phyloP scores from a whole-genome alignment of 192 early-diverging fungal species.

The Mortierella alpina region DNA sequence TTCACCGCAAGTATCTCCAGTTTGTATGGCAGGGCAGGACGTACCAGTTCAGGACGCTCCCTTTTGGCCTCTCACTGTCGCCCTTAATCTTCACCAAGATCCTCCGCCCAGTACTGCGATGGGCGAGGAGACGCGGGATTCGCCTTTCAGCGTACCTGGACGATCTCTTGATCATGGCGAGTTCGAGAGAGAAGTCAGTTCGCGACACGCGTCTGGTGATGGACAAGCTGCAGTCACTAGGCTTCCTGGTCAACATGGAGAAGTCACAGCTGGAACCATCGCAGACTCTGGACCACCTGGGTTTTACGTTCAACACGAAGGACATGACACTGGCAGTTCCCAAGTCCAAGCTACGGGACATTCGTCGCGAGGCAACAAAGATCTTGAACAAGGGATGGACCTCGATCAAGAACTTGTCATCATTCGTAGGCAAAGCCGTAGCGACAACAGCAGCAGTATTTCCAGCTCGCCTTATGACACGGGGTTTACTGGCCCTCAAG shows the following conservation, averaged over 20 bases:
- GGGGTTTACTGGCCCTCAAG: no score
- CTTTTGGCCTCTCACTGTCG: slow-evolving; percentile 27
- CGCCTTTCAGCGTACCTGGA: slow-evolving; percentile 34
- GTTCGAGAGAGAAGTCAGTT: slow-evolving; percentile 1
- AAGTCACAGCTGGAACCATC: background rate
- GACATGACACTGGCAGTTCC: background rate
- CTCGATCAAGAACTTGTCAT: no score
- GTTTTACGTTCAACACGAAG: background rate
- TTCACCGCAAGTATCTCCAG: slow-evolving; percentile 35
- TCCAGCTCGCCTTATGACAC: no score
- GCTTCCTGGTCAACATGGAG: slow-evolving; percentile 2
- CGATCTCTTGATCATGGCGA: slow-evolving; percentile 21
- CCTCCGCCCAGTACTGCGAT: slow-evolving; percentile 20
- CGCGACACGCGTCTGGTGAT: background rate
- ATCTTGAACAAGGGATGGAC: no score
- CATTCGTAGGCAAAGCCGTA: no score
- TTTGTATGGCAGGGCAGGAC: slow-evolving; percentile 23
- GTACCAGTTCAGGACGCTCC: slow-evolving; percentile 44
- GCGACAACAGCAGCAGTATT: no score
- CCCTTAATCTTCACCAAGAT: slow-evolving; percentile 47
- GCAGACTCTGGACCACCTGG: background rate
- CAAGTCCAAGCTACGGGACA: no score
- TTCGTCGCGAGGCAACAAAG: no score
- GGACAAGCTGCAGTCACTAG: background rate
- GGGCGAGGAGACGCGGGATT: slow-evolving; percentile 29